Evolutionary conservation across 1,284 basidiomycete genomes (phyloP), one percentile per base, ranked within the genome.

Genomic region (Ganoderma multipileum): DNA sequence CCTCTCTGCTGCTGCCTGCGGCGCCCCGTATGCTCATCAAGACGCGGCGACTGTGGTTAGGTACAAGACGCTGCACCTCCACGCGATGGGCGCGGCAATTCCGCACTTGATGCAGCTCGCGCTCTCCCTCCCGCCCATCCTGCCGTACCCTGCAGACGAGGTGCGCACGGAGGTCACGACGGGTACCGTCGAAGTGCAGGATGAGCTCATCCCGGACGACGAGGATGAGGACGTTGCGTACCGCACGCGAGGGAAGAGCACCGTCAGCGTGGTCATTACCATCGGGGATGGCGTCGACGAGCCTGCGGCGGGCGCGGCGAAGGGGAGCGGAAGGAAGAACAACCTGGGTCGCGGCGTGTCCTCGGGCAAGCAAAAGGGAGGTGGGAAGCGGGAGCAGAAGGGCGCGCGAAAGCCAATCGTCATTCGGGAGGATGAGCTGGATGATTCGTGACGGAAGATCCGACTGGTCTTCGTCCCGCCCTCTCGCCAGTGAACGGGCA

Each of bases 11-110:
- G 5, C 28, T 36, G 47, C 14, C 59, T 11, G n/a, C 44, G n/a
- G 44, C 44, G 8, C 44, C n/a, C 8, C 18, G 18, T 6, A n/a
- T 64, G 52, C 62, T 14, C 30, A 20, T 52, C 33, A 33, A 8
- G 33, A 1, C 33, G 33, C 33, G 33, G n/a, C 6, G 20, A 20
- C 11, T 39, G 8, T 26, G n/a, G 3, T 12, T 71, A 95, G 93
- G 54, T 92, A 93, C 75, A 92, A 92, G 71, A 89, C 87, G 2
- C 78, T 97, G 28, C 88, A 91, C 77, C 82, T 97, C 38, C 90
- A 88, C 72, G 95, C 95, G 1, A 90, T 96, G 86, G 92, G 93
- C 30, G 94, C 95, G 2, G 95, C 95, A 0, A 95, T 97, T 64
- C 94, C 95, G 1, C 93, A 93, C 75, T 87, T 95, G 18, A 80